phyloP scores from a whole-genome alignment of 768 basidiomycete species.

The Phlebiopsis gigantea region DNA sequence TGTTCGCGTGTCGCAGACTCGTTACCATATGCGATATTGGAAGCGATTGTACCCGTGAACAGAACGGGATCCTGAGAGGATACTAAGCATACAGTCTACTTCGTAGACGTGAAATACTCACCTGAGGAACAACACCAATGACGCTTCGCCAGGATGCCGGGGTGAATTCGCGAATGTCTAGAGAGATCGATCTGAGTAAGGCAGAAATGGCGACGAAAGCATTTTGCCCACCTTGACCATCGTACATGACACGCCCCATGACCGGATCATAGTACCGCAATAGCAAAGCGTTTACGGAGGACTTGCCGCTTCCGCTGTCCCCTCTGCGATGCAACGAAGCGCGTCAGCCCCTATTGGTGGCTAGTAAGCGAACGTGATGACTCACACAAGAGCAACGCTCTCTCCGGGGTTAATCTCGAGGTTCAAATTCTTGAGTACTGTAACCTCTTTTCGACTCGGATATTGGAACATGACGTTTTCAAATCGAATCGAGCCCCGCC shows the following conservation, averaged over 20 bases:
- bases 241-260: conserved; percentile 76
- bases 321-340: conserved; percentile 48
- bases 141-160: conserved; percentile 81
- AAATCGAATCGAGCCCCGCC: conserved; percentile 72
- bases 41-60: conserved; percentile 90
- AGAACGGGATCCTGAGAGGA: conserved; percentile 64
- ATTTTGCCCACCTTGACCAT: conserved; percentile 66
- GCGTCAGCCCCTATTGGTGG: background rate
- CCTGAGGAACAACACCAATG: conserved; percentile 93
- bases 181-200: background rate
- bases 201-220: background rate
- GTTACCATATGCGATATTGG: conserved; percentile 90
- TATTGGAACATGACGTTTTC: conserved; percentile 86
- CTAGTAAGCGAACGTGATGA: conserved; percentile 15
- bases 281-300: conserved; percentile 82
- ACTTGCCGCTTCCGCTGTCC: conserved; percentile 91
- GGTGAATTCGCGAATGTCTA: conserved; percentile 85
- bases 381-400: conserved; percentile 89
- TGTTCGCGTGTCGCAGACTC: conserved; percentile 70
- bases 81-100: background rate
- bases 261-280: conserved; percentile 87
- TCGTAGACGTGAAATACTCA: conserved; percentile 12
- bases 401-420: conserved; percentile 79
- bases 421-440: conserved; percentile 78
- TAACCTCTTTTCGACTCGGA: conserved; percentile 76